Evolutionary conservation across 2,329 filamentous ascomycete genomes (phyloP).

Genomic region (Aspergillus hiratsukae): DNA sequence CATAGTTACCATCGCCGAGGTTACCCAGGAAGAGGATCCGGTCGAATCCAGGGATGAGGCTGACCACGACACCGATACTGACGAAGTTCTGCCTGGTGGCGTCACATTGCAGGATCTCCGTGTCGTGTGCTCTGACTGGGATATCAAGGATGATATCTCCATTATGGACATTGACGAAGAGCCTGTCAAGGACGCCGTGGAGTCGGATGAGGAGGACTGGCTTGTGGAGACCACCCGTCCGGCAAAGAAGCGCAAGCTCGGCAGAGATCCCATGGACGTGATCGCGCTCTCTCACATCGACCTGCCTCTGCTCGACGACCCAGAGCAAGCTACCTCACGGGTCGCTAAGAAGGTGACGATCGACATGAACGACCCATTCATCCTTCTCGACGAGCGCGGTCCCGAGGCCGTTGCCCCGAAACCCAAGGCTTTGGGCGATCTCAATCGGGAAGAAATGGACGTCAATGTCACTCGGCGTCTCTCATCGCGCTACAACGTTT

Average conservation of each 20-base stretch:
- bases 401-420: conserved; percentile 58
- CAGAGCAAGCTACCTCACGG: conserved; percentile 66
- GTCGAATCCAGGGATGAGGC: conserved; percentile 47
- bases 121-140: conserved; percentile 84
- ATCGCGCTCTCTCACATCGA: conserved; percentile 54
- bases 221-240: conserved; percentile 47
- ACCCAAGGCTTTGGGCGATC: conserved; percentile 32
- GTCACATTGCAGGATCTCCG: conserved; percentile 76
- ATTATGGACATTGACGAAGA: conserved; percentile 32
- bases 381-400: conserved; percentile 76
- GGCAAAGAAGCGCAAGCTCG: conserved; percentile 63
- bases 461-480: conserved; percentile 69
- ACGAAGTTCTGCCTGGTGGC: conserved; percentile 62
- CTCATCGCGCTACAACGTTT: conserved; percentile 83
- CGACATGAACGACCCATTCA: conserved; percentile 81
- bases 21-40: conserved; percentile 48
- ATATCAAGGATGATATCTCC: conserved; percentile 55
- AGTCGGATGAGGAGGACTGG: conserved; percentile 53
- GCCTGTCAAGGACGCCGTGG: conserved; percentile 14
- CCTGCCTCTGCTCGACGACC: conserved; percentile 74
- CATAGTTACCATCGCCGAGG: conserved; percentile 44
- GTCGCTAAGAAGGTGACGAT: conserved; percentile 75
- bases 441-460: conserved; percentile 56
- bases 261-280: conserved; percentile 41
- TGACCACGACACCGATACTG: conserved; percentile 53